phyloP scores from a whole-genome alignment of 495 filamentous ascomycete species.

The Elasticomyces elasticus region DNA sequence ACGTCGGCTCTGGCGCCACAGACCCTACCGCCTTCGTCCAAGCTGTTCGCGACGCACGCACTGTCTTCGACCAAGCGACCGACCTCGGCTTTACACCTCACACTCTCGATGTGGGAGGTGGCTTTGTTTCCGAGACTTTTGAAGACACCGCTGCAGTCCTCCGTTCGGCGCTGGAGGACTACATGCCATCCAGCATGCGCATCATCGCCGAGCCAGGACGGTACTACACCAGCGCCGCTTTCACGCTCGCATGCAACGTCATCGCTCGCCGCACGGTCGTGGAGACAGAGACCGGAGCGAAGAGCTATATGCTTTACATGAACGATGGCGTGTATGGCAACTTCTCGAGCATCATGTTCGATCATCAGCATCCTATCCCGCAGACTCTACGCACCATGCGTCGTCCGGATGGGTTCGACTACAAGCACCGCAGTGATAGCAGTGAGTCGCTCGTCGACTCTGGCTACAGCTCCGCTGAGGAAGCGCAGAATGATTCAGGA shows the following conservation, averaged over 20 bases:
- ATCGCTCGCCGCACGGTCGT: conserved; percentile 88
- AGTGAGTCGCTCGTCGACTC: conserved; percentile 17
- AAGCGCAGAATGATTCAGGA: neutral
- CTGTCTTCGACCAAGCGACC: conserved; percentile 80
- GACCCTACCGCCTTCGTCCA: conserved; percentile 81
- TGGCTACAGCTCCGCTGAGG: conserved; percentile 17
- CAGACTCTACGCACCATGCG: conserved; percentile 58
- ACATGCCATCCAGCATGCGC: conserved; percentile 75
- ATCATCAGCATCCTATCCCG: conserved; percentile 85
- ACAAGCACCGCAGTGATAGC: conserved; percentile 13
- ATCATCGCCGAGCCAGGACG: conserved; percentile 95
- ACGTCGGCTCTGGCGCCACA: conserved; percentile 90
- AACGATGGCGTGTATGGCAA: conserved; percentile 97
- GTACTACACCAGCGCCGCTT: conserved; percentile 88
- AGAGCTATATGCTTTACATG: conserved; percentile 88
- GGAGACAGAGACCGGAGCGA: conserved; percentile 44
- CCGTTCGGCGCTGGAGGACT: conserved; percentile 66
- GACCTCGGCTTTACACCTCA: conserved; percentile 69
- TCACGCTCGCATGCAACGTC: conserved; percentile 84
- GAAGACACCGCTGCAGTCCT: conserved; percentile 81
- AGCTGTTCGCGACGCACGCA: conserved; percentile 77
- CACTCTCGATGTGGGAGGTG: conserved; percentile 89
- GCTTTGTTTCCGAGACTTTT: conserved; percentile 80
- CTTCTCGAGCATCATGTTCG: conserved; percentile 98
- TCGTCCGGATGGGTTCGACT: conserved; percentile 34